Evolutionary conservation across 1,284 basidiomycete species (phyloP), one percentile per base, ranked within the genome.

Genomic region (Ustilago curta): DNA sequence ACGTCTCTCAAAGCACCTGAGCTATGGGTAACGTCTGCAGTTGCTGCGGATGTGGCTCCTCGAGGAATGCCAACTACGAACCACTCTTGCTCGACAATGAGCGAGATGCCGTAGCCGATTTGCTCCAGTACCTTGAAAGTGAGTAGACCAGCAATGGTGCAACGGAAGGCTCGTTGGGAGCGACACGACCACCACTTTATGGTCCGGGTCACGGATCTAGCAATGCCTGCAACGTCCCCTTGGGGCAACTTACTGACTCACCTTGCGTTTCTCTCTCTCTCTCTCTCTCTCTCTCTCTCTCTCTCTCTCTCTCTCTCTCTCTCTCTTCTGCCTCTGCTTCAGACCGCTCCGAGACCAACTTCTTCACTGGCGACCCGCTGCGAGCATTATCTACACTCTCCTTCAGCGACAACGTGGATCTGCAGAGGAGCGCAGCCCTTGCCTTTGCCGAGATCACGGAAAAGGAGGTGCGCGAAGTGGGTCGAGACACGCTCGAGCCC

Each of bases 361-460:
- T 85, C 65, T 85, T 84, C 70, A 79, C 82, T 7, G 83, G 83
- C 37, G 91, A 92, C 27, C 96, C 97, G 19, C 90, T 99, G 61
- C 90, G 91, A 58, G 95, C 97, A 47, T 88, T 99, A 69, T 98
- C 95, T 14, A 99, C 95, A 66, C 91, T 99, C 74, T 97, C 95
- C 16, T 99, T 98, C 88, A 95, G 93, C 35, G 97, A 99, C 88
- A 99, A 99, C 87, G 97, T 99, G 81, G 97, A 99, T 87, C 89
- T 99, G 39, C 97, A 99, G 88, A 91, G 97, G 53, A 97, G 94
- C 77, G 97, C 97, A 2, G 97, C 97, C 4, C 90, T 99, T 50
- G 97, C 97, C 1, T 99, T 99, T 84, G 97, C 97, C 52, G 97
- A 99, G 86, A 99, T 99, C 78, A 99, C 97, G 19, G 97, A 99